Base-by-base conservation (phyloP, 1,284 basidiomycete species). In the Calocybe gambosa region DNA sequence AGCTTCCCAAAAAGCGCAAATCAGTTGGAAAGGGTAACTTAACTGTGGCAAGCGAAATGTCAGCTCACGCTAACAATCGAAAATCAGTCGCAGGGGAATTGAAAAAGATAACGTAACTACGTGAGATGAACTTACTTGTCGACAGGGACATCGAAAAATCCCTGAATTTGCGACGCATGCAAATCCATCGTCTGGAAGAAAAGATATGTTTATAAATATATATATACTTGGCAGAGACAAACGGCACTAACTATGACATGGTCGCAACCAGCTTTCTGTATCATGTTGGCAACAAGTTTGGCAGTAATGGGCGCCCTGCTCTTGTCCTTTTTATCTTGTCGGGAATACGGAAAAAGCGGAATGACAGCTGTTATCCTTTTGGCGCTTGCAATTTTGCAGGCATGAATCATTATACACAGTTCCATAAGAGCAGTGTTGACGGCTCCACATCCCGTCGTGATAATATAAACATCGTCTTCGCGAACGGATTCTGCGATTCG, bases 311-410 rank as follows among this genome's bases (percentile, higher is more conserved):
- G 96, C 15, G 96, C 96, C 45, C 96, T 80, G 57, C 90, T 94
- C 73, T 99, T 99, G 78, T 99, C 96, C 72, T 99, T 99, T 70
- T 99, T 99, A 75, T 99, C 96, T 69, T 99, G 93, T 39, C 93
- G 79, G 20, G 93, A 83, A 67, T 97, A 97, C 15, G 93, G 93
- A 70, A 94, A 97, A 43, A 96, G 80, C 38, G 93, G 94, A 46
- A 96, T 78, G 55, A 99, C 93, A 23, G 95, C 95, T 15, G 95
- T 98, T 63, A 99, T 97, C 55, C 96, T 78, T 63, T 88, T 89
- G 44, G 95, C 94, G 54, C 91, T 94, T 26, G 92, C 89, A 61
- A 94, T 94, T 72, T 96, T 97, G 82, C 96, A 98, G 12, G 96
- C 95, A 65, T 99, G 95, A 60, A 98, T 96, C 94, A 99, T 98